A percentile compares a stretch with the other conserved stretches of the same genome.
Evolutionary conservation across 805 yeast species (phyloP).

Genomic region (Suhomyces faveliae): DNA sequence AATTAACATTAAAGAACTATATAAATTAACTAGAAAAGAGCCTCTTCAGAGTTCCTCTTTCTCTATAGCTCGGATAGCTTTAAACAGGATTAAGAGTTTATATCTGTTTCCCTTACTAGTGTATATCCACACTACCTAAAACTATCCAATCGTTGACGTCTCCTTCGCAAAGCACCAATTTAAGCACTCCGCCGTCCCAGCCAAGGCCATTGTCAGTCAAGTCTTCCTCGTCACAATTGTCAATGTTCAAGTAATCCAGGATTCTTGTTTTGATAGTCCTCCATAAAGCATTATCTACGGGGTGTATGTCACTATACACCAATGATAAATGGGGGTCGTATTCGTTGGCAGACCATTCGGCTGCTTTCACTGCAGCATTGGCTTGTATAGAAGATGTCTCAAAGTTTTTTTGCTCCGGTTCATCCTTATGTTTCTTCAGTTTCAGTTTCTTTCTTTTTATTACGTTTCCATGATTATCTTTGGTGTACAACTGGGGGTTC

Average conservation of each 20-base stretch:
- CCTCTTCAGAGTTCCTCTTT: neutral
- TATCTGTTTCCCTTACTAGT: too few species aligned
- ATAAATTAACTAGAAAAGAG: neutral
- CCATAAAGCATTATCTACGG: constrained; percentile 65
- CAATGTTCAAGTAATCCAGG: constrained; percentile 59
- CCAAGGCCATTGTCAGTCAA: constrained; percentile 38
- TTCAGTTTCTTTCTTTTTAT: constrained; percentile 24
- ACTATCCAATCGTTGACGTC: constrained; percentile 68
- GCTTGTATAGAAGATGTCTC: constrained; percentile 32
- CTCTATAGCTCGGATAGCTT: neutral
- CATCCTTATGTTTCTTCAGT: constrained; percentile 17
- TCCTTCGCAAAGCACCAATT: constrained; percentile 69
- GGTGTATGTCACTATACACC: constrained; percentile 62
- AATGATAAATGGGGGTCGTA: constrained; percentile 74
- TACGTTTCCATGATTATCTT: constrained; percentile 30
- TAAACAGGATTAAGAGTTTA: too few species aligned
- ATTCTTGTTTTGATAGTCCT: constrained; percentile 63
- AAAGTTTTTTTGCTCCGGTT: constrained; percentile 17
- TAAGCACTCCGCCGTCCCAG: constrained; percentile 70
- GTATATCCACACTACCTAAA: constrained; percentile 52
- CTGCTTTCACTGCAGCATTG: constrained; percentile 48
- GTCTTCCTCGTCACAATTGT: constrained; percentile 38
- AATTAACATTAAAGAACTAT: neutral
- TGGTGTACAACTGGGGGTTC: constrained; percentile 40
- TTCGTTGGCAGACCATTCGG: constrained; percentile 53